Percentiles rank a stretch among this genome's conserved stretches.
Evolutionary conservation across 2,329 filamentous ascomycete genomes (phyloP).

Genomic region (Calonectria crousiana): DNA sequence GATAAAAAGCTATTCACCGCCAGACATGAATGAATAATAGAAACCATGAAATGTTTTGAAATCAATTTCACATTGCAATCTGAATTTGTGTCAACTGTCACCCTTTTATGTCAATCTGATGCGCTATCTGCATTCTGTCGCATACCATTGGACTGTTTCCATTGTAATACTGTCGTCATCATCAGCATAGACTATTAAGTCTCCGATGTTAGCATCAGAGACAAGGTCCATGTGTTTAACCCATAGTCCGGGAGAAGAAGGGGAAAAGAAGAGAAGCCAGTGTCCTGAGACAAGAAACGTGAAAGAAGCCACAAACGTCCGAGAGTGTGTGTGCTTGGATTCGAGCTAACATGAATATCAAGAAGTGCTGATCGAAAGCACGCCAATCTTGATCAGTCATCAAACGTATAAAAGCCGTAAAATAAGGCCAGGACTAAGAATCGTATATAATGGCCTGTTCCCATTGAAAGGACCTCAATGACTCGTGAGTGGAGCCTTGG

Average conservation of each 20-base stretch:
- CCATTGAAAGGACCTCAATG: conserved; percentile 45
- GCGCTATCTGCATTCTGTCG: not conserved
- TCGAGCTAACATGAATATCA: not conserved
- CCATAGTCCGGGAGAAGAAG: not conserved
- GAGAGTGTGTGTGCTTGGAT: not conserved
- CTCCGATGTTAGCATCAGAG: not conserved
- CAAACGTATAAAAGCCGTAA: not conserved
- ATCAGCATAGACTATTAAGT: not conserved
- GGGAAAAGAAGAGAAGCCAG: not conserved
- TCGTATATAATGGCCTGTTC: conserved; percentile 35
- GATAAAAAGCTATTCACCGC: conserved; percentile 31
- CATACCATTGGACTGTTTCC: not conserved
- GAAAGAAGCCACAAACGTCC: not conserved
- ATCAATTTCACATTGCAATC: not conserved
- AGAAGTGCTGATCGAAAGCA: not conserved
- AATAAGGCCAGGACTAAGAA: not conserved
- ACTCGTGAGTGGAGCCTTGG: conserved; percentile 40
- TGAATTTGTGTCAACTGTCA: not conserved
- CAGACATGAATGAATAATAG: conserved; percentile 43
- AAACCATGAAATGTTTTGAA: conserved; percentile 27
- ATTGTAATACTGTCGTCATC: not conserved
- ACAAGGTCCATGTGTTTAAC: not conserved
- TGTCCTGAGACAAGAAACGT: not conserved
- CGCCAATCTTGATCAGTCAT: not conserved
- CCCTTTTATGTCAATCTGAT: not conserved